A percentile compares a stretch with the other conserved stretches of the same genome.
Conservation (phyloP, 768 basidiomycete genomes). For the Pulveroboletus ravenelii region DNA sequence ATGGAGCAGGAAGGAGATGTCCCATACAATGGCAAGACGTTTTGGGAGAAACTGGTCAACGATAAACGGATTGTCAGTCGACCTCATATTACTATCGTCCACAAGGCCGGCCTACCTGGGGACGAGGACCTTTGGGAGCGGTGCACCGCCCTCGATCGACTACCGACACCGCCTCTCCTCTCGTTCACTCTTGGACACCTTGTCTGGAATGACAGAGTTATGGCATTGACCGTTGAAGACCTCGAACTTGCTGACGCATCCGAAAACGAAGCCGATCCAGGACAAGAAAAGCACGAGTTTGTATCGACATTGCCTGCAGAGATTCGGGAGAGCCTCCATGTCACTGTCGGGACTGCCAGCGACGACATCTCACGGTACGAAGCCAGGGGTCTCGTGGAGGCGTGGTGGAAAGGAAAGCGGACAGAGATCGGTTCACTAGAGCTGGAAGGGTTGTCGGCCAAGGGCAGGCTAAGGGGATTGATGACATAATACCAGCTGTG, state of each 20-base stretch:
- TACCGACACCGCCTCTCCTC: slow-evolving; percentile 48
- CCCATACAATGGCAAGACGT: slow-evolving; percentile 28
- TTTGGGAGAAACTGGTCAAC: slow-evolving; percentile 48
- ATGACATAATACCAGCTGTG: slow-evolving; percentile 7
- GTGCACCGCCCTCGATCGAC: slow-evolving; percentile 14
- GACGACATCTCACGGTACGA: slow-evolving; percentile 57
- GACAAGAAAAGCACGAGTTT: slow-evolving; percentile 43
- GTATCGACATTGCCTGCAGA: slow-evolving; percentile 42
- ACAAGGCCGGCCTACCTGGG: slow-evolving; percentile 46
- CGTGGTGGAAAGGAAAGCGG: slow-evolving; percentile 40
- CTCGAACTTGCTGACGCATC: slow-evolving; percentile 37
- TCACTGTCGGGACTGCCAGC: slow-evolving; percentile 78
- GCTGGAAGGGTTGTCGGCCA: slow-evolving; percentile 24
- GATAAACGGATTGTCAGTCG: slow-evolving; percentile 45
- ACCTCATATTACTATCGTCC: slow-evolving; percentile 88
- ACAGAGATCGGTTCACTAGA: slow-evolving; percentile 25
- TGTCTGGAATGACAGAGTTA: slow-evolving; percentile 73
- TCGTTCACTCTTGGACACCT: slow-evolving; percentile 55
- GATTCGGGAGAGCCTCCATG: slow-evolving; percentile 57
- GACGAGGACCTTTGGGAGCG: slow-evolving; percentile 42
- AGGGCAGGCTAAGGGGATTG: slow-evolving; percentile 31
- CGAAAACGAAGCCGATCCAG: slow-evolving; percentile 24
- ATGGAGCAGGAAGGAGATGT: slow-evolving; percentile 34
- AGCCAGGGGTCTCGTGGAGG: slow-evolving; percentile 59
- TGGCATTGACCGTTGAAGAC: slow-evolving; percentile 72